Conservation (phyloP, 148 eudicot genomes). For the Camellia japonica region DNA sequence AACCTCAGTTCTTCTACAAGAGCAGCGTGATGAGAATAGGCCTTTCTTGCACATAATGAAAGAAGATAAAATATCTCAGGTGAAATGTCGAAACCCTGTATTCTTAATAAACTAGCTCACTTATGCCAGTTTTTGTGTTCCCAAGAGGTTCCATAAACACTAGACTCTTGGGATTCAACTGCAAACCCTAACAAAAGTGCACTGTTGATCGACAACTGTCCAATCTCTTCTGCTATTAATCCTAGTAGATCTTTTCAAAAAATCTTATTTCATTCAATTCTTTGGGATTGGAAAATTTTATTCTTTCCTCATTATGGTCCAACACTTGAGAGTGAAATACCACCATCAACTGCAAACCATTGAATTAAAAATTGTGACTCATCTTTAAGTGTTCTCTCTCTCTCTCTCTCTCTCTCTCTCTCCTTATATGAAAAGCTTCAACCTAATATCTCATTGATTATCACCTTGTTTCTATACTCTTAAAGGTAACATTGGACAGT, state of each 20-base stretch:
- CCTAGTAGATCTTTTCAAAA: not conserved
- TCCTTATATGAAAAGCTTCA: no score
- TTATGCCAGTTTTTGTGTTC: no score
- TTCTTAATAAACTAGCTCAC: no score
- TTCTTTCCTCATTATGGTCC: not conserved
- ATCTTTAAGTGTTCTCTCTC: not conserved
- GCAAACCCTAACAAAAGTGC: not conserved
- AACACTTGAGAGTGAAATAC: not conserved
- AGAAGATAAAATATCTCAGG: slow-evolving; percentile 62
- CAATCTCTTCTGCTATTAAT: not conserved
- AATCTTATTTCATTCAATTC: not conserved
- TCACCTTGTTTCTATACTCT: slow-evolving; percentile 7
- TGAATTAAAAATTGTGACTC: no score
- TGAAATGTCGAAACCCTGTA: slow-evolving; percentile 18
- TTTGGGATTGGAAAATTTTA: not conserved
- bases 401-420: not conserved
- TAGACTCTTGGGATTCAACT: not conserved
- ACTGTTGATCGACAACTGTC: not conserved
- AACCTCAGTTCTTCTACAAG: slow-evolving; percentile 60
- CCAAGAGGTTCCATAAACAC: no score
- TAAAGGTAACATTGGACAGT: slow-evolving; percentile 42
- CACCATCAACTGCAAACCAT: not conserved
- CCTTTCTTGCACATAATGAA: slow-evolving; percentile 34
- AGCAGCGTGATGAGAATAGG: slow-evolving; percentile 57
- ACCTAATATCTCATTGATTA: not conserved